Conservation (phyloP, 1,284 basidiomycete species). For the Baeospora myosura region DNA sequence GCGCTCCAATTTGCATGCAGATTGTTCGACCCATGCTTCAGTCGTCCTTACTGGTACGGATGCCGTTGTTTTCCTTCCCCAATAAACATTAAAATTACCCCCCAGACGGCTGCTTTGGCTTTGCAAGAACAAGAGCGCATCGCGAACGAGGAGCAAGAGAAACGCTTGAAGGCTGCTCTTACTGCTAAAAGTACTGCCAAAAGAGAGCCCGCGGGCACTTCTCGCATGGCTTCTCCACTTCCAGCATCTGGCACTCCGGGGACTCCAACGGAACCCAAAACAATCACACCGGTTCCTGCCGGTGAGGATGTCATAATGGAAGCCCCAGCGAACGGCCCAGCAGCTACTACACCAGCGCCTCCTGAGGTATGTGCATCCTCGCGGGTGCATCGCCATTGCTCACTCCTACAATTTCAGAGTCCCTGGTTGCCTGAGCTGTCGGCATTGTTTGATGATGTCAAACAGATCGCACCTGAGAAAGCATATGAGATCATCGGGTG, state of each 20-base stretch:
- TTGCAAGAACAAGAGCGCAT: constrained; percentile 31
- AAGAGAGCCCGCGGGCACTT: constrained; percentile 54
- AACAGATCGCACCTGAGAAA: constrained; percentile 57
- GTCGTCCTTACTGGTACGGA: constrained; percentile 37
- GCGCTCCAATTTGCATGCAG: constrained; percentile 84
- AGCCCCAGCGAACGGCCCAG: constrained; percentile 23
- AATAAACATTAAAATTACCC: constrained; percentile 10
- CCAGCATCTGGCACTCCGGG: constrained; percentile 1
- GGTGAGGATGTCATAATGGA: constrained; percentile 52
- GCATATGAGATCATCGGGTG: constrained; percentile 68
- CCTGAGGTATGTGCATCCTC: constrained; percentile 27
- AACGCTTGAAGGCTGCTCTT: constrained; percentile 66
- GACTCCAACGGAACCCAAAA: neutral
- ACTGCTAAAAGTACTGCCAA: constrained; percentile 69
- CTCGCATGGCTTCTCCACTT: constrained; percentile 48
- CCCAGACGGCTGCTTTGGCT: constrained; percentile 47
- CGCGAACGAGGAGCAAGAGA: constrained; percentile 52
- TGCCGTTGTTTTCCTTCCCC: constrained; percentile 1
- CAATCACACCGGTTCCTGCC: constrained; percentile 15
- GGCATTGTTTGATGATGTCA: constrained; percentile 63
- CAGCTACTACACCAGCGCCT: constrained; percentile 16
- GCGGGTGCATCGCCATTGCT: constrained; percentile 11
- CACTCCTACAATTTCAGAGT: constrained; percentile 39
- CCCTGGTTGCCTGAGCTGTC: constrained; percentile 73
- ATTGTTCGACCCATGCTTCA: constrained; percentile 81